A percentile compares a stretch with the other conserved stretches of the same genome.
These are phyloP conservation scores for Fusarium equiseti DNA, from an alignment of 2,329 filamentous ascomycete species.

Conservation along the genomic window DNA sequence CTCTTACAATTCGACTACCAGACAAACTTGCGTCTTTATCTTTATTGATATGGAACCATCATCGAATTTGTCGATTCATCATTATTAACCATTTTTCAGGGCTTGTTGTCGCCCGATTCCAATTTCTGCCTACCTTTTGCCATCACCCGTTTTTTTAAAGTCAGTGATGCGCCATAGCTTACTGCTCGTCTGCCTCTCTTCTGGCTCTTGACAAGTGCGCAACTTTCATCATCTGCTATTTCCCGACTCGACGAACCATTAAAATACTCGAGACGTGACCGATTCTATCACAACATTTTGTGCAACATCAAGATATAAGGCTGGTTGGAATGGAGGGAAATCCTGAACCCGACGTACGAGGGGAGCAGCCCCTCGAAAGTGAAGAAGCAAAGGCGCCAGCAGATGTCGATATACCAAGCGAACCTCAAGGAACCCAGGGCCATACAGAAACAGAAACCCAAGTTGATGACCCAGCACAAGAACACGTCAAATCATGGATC, in stretches of 20 bases:
- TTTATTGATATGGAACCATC: conserved; percentile 27
- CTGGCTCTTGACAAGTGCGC: conserved; percentile 13
- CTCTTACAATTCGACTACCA: conserved; percentile 10
- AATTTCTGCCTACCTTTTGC: not conserved
- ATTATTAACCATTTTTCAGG: not conserved
- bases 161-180: conserved; percentile 29
- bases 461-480: conserved; percentile 23
- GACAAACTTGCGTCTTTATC: conserved; percentile 21
- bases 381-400: conserved; percentile 10
- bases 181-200: conserved; percentile 13
- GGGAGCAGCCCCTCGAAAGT: conserved; percentile 14
- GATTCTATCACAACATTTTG: conserved; percentile 8
- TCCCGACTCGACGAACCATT: conserved; percentile 14
- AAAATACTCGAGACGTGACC: conserved; percentile 1
- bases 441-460: conserved; percentile 8
- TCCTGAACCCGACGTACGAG: conserved; percentile 33
- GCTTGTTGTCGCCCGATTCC: not conserved
- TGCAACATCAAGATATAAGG: conserved; percentile 19
- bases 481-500: conserved; percentile 38
- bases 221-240: conserved; percentile 8
- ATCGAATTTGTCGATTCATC: not conserved
- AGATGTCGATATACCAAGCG: conserved; percentile 14
- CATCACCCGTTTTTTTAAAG: conserved; percentile 1
- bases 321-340: conserved; percentile 47
- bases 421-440: conserved; percentile 17